Evolutionary conservation across 1,139 yeast genomes (phyloP).

Genomic region (Hanseniaspora sp.): DNA sequence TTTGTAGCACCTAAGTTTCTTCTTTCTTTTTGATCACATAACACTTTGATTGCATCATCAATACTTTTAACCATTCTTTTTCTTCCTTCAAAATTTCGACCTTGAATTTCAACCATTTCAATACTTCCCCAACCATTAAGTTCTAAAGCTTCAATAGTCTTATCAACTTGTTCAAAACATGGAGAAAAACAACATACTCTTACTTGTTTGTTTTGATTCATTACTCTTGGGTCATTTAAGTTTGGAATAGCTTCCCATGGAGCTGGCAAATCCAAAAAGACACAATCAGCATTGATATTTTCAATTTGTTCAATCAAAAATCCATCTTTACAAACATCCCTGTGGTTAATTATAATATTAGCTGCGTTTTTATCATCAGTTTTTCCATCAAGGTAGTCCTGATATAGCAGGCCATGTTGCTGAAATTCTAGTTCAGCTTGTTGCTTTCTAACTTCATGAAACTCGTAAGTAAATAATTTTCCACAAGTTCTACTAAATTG

Average conservation of each 20-base stretch:
- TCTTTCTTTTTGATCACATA: constrained; percentile 69
- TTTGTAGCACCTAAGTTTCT: constrained; percentile 47
- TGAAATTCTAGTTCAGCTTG: constrained; percentile 73
- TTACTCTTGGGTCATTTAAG: constrained; percentile 40
- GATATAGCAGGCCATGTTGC: constrained; percentile 50
- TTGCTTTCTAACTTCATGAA: constrained; percentile 69
- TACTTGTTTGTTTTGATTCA: constrained; percentile 43
- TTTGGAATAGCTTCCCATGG: constrained; percentile 95
- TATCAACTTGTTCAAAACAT: constrained; percentile 91
- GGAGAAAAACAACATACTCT: constrained; percentile 92
- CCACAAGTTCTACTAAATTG: constrained; percentile 83
- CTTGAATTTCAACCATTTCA: constrained; percentile 87
- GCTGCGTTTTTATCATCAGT: constrained; percentile 22
- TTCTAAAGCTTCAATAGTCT: constrained; percentile 65
- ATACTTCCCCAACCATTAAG: constrained; percentile 75
- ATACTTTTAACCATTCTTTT: constrained; percentile 75
- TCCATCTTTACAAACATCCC: constrained; percentile 88
- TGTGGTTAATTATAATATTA: constrained; percentile 56
- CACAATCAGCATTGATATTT: constrained; percentile 46
- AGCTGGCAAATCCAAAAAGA: constrained; percentile 86
- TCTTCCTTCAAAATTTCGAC: constrained; percentile 82
- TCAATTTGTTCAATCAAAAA: constrained; percentile 42
- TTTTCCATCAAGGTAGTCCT: constrained; percentile 17
- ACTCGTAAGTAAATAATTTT: constrained; percentile 71
- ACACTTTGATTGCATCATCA: constrained; percentile 68